phyloP scores from a whole-genome alignment of 1,139 yeast species.

The Debaryomyces psychrophilus region DNA sequence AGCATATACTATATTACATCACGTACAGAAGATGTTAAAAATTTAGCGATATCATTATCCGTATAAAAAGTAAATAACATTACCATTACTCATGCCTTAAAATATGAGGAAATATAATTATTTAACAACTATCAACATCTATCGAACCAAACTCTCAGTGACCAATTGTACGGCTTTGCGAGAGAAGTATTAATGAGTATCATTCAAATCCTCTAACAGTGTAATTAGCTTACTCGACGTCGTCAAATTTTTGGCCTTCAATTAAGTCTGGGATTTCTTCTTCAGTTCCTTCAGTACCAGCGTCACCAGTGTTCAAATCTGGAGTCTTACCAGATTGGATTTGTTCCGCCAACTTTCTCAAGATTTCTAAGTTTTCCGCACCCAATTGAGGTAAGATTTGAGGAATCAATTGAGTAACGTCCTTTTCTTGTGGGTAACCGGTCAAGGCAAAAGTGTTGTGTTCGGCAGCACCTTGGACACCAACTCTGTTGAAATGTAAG shows the following conservation, averaged over 20 bases:
- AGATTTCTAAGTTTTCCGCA: conserved; percentile 89
- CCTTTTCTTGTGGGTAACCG: conserved; percentile 94
- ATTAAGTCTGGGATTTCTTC: conserved; percentile 92
- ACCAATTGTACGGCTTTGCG: not conserved
- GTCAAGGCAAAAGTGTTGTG: conserved; percentile 93
- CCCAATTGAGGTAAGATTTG: conserved; percentile 96
- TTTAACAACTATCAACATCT: conserved; percentile 2
- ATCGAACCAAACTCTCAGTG: not conserved
- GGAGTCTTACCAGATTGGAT: conserved; percentile 66
- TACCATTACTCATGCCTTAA: conserved; percentile 7
- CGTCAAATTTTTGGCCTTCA: conserved; percentile 94
- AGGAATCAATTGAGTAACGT: conserved; percentile 90
- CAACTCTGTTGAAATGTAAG: conserved; percentile 92
- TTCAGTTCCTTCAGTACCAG: conserved; percentile 50
- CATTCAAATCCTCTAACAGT: conserved; percentile 2
- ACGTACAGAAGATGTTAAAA: conserved; percentile 1
- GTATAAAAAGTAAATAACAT: conserved; percentile 8
- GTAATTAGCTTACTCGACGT: conserved; percentile 58
- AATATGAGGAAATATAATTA: conserved; percentile 7
- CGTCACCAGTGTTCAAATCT: conserved; percentile 53
- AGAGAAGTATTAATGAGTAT: not conserved
- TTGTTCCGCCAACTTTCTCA: conserved; percentile 89
- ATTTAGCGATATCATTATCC: conserved; percentile 9
- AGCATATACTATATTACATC: not conserved
- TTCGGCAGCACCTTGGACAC: conserved; percentile 90